Base-by-base conservation (phyloP, 208 protist species). In the Tritrichomonas foetus region DNA sequence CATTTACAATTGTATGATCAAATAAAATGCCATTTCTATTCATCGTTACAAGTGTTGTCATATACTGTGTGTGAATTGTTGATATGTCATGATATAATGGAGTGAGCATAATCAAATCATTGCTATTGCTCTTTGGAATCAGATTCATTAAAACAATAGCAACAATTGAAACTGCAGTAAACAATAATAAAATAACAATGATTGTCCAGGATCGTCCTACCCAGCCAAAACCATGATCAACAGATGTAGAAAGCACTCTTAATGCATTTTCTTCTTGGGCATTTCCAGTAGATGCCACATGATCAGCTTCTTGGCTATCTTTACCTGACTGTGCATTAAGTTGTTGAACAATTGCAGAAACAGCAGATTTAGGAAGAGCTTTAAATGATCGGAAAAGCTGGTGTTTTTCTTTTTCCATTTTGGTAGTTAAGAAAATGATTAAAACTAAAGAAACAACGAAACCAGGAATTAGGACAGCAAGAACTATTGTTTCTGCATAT, bases 201-300 rank as follows among this genome's bases (percentile, higher is more conserved):
- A 82, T 47, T 3, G 3, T 47, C 33, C 41, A 30, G 27, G 22
- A 30, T n/a, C 33, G 22, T 30, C 41, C 41, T 50, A 82, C 30
- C 33, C 41, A 30, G 30, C 33, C 22, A n/a, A 3, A 14, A 16
- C 41, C 41, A 20, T 3, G 33, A 16, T 36, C 36, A 41, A 47
- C 41, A 47, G 78, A 33, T 89, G 78, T 89, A 0, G 78, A 89
- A 16, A 89, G 30, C 0, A 89, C 44, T 39, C 78, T 0, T 2
- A 61, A 39, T 16, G 78, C 78, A 39, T 89, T 89, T 39, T 89
- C 78, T 89, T 89, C 78, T 39, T 89, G 41, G 20, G 47, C 47
- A 39, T 57, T 36, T 1, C 33, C 1, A n/a, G 33, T 44, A 30
- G 33, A 50, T 50, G 33, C 74, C 5, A 16, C 53, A 14, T 89